Conservation (phyloP, 2,329 filamentous ascomycete genomes). For the Arthrobotrys sphaeroides region DNA sequence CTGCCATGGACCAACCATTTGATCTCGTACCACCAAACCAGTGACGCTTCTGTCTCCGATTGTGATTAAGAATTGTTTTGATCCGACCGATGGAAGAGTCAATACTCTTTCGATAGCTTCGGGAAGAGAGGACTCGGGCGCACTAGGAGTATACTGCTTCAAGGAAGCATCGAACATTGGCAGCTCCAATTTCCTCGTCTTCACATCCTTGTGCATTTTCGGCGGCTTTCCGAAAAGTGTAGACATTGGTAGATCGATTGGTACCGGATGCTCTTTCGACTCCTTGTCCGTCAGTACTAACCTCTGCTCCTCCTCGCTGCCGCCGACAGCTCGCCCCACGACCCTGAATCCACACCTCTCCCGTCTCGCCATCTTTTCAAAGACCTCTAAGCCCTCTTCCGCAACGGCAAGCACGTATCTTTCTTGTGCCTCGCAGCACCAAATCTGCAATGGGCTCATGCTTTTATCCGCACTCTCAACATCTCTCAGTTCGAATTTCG, state of each 20-base stretch:
- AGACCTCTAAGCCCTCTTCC: slow-evolving; percentile 77
- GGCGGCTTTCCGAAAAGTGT: slow-evolving; percentile 87
- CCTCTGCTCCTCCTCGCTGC: slow-evolving; percentile 73
- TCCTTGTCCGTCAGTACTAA: slow-evolving; percentile 85
- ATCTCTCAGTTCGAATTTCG: slow-evolving; percentile 91
- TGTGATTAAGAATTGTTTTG: slow-evolving; percentile 95
- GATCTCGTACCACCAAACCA: slow-evolving; percentile 85
- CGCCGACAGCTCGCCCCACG: slow-evolving; percentile 78
- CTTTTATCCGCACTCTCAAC: slow-evolving; percentile 87
- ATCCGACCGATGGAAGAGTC: slow-evolving; percentile 87
- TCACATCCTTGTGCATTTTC: slow-evolving; percentile 79
- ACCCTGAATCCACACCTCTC: slow-evolving; percentile 93
- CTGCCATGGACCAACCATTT: slow-evolving; percentile 97
- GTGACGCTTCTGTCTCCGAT: slow-evolving; percentile 94
- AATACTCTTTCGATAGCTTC: slow-evolving; percentile 85
- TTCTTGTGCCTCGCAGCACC: slow-evolving; percentile 97
- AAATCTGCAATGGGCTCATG: slow-evolving; percentile 96
- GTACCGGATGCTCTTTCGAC: slow-evolving; percentile 75
- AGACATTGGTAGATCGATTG: slow-evolving; percentile 89
- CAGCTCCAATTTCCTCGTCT: slow-evolving; percentile 74
- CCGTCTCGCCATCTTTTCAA: slow-evolving; percentile 75
- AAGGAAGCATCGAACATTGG: slow-evolving; percentile 79
- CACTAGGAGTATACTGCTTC: slow-evolving; percentile 71
- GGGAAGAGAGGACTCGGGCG: slow-evolving; percentile 66
- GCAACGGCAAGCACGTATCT: slow-evolving; percentile 92